phyloP scores from a whole-genome alignment of 1,139 yeast species.

The Nadsonia commutata region DNA sequence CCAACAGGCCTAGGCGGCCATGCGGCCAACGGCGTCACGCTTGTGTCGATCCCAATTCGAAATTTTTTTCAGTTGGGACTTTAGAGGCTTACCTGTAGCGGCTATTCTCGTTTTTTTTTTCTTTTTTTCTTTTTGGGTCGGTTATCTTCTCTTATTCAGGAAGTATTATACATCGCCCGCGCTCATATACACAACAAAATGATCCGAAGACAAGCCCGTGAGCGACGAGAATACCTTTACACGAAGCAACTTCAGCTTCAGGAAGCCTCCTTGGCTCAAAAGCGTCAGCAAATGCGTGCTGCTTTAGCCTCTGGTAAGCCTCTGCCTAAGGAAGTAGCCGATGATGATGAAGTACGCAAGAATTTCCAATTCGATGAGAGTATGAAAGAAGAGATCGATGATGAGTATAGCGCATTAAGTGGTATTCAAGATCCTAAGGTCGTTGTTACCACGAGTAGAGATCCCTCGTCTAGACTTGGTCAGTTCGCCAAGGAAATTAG shows the following conservation, averaged over 20 bases:
- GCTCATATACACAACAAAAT: conserved; percentile 4
- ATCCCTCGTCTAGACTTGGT: conserved; percentile 68
- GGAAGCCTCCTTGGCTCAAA: conserved; percentile 73
- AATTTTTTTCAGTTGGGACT: no score
- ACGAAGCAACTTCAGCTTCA: conserved; percentile 80
- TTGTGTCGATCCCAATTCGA: no score
- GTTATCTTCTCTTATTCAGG: no score
- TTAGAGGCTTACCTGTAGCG: no score
- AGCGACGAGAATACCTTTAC: conserved; percentile 83
- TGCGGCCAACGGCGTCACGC: no score
- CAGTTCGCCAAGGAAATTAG: conserved; percentile 91
- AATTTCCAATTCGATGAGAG: conserved; percentile 77
- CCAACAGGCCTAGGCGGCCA: no score
- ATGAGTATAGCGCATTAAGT: conserved; percentile 76
- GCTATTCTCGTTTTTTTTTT: no score
- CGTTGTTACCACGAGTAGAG: conserved; percentile 85
- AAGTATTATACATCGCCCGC: no score
- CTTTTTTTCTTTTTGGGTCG: no score
- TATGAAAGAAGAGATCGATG: conserved; percentile 46
- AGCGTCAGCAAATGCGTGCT: conserved; percentile 72
- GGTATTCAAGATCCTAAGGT: conserved; percentile 89
- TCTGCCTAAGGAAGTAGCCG: conserved; percentile 77
- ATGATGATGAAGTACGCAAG: conserved; percentile 64
- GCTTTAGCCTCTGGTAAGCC: conserved; percentile 90
- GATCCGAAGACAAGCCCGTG: conserved; percentile 91